These are phyloP conservation scores for Lentinula aciculospora DNA, from an alignment of 768 basidiomycete species.

Conservation along the genomic window DNA sequence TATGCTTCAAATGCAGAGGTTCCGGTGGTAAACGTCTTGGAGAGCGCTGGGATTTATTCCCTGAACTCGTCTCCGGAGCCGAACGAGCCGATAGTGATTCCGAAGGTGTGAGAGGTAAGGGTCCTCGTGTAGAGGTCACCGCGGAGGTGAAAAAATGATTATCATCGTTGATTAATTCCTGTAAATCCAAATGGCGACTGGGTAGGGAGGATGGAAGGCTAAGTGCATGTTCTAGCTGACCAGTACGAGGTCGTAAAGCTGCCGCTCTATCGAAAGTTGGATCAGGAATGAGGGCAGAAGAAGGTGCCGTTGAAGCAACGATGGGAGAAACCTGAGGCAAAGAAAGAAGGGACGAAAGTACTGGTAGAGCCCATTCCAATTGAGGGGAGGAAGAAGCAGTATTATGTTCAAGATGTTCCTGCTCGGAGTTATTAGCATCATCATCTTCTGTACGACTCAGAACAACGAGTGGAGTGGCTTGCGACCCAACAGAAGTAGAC, in stretches of 20 bases:
- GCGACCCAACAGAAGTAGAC: not conserved
- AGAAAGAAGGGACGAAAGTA: not conserved
- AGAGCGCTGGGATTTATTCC: not conserved
- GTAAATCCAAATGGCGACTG: not conserved
- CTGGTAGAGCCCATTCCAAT: not conserved
- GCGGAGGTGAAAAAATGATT: no score
- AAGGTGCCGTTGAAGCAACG: not conserved
- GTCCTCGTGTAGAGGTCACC: not conserved
- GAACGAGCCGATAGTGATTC: not conserved
- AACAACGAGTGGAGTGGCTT: not conserved
- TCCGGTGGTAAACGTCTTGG: conserved; percentile 1
- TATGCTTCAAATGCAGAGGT: not conserved
- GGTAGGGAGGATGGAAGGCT: not conserved
- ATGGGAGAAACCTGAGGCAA: not conserved
- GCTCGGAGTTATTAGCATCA: not conserved
- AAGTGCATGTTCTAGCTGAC: not conserved
- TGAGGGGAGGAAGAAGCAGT: not conserved
- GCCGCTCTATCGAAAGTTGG: not conserved
- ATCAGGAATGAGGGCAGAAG: not conserved
- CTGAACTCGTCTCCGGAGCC: not conserved
- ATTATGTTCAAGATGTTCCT: not conserved
- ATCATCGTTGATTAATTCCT: no score
- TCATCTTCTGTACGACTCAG: not conserved
- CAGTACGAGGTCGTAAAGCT: not conserved
- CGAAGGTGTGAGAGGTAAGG: not conserved